These are phyloP conservation scores for Globisporangium paddicum DNA, from an alignment of 352 stramenopile species.

Conservation along the genomic window DNA sequence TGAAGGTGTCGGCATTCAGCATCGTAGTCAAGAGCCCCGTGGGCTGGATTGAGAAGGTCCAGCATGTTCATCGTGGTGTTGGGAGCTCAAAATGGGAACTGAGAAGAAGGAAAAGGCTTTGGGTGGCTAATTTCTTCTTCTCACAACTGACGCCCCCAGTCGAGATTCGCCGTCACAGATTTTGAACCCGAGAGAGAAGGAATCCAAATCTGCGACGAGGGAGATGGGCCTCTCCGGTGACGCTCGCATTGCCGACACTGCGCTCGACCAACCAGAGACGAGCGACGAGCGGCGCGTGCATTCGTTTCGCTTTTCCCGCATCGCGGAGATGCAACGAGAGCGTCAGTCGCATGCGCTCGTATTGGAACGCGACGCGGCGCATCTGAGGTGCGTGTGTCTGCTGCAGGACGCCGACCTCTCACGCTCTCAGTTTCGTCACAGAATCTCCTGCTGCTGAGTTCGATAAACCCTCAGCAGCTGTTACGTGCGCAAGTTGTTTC, in stretches of 20 bases:
- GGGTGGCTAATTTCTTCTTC: background rate
- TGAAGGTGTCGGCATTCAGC: background rate
- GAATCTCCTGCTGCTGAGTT: conserved; percentile 2
- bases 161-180: conserved; percentile 24
- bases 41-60: conserved; percentile 26
- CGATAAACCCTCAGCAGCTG: background rate
- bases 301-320: background rate
- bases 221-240: conserved; percentile 12
- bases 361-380: background rate
- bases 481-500: background rate
- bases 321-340: conserved; percentile 3
- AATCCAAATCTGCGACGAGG: conserved; percentile 24
- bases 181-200: conserved; percentile 1
- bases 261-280: conserved; percentile 18
- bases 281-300: background rate
- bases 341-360: background rate
- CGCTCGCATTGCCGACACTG: conserved; percentile 27
- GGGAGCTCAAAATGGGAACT: conserved; percentile 7
- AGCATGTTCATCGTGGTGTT: conserved; percentile 30
- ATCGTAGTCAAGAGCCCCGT: background rate
- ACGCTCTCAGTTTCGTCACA: background rate
- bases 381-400: too few relatives aligned
- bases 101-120: background rate
- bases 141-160: background rate
- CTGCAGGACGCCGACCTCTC: background rate